Conservation (phyloP, 106 monocot species). For the Dioscorea alata region DNA sequence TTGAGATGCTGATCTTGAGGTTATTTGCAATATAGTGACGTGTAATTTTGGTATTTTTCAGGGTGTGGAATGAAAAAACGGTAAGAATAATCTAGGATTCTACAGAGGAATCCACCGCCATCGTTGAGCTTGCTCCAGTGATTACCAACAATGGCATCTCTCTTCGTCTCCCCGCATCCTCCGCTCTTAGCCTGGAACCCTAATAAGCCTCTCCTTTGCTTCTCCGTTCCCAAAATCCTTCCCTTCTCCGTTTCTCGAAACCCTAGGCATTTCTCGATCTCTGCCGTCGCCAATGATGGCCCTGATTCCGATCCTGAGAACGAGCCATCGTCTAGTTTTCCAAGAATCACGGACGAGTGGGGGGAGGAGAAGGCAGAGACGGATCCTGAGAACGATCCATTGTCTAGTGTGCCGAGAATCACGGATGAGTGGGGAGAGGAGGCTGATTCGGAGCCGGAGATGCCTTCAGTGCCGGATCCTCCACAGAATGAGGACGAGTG, state of each 20-base stretch:
- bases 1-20: too few relatives aligned
- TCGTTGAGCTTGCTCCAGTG: background rate
- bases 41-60: too few relatives aligned
- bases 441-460: slow-evolving; percentile 20
- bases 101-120: background rate
- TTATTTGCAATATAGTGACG: background rate
- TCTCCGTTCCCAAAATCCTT: background rate
- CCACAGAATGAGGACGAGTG: slow-evolving; percentile 33
- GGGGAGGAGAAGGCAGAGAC: background rate
- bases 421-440: slow-evolving; percentile 51
- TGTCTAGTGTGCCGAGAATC: slow-evolving; percentile 5
- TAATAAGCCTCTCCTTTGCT: background rate
- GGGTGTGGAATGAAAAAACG: too few relatives aligned
- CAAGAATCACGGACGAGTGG: too few relatives aligned
- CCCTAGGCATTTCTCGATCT: background rate
- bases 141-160: background rate
- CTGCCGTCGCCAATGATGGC: background rate
- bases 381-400: background rate
- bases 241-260: background rate
- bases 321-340: background rate
- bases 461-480: slow-evolving; percentile 17
- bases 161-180: background rate
- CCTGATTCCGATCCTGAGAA: background rate
- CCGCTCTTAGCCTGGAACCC: background rate
- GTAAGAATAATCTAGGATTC: too few relatives aligned